phyloP scores from a whole-genome alignment of 768 basidiomycete genomes.

The Tricholoma sp. region DNA sequence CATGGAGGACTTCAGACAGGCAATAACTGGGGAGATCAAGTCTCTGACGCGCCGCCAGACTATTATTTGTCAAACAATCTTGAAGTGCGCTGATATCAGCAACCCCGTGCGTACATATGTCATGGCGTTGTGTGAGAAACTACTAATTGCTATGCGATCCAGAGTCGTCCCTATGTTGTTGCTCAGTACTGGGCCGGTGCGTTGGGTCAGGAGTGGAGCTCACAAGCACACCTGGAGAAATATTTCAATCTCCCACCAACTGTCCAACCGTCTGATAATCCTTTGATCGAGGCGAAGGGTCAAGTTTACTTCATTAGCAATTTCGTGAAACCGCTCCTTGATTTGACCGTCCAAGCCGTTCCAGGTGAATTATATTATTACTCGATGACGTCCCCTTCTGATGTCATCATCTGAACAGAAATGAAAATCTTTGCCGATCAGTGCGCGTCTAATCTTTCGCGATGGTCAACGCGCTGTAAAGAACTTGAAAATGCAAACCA shows the following conservation, averaged over 20 bases:
- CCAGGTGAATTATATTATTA: slow-evolving; percentile 50
- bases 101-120: slow-evolving; percentile 77
- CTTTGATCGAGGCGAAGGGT: slow-evolving; percentile 64
- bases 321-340: slow-evolving; percentile 82
- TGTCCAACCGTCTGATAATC: slow-evolving; percentile 36
- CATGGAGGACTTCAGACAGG: slow-evolving; percentile 58
- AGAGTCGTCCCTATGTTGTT: slow-evolving; percentile 92
- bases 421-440: slow-evolving; percentile 62
- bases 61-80: slow-evolving; percentile 81
- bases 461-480: slow-evolving; percentile 57
- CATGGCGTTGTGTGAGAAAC: slow-evolving; percentile 1
- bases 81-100: slow-evolving; percentile 98
- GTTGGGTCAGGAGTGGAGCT: slow-evolving; percentile 85
- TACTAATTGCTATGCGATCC: slow-evolving; percentile 2
- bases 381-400: background rate
- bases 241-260: slow-evolving; percentile 68
- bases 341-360: slow-evolving; percentile 65
- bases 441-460: slow-evolving; percentile 62
- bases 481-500: slow-evolving; percentile 26
- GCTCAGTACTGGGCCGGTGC: slow-evolving; percentile 92
- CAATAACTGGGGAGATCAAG: slow-evolving; percentile 38
- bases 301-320: slow-evolving; percentile 87
- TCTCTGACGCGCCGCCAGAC: slow-evolving; percentile 49
- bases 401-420: slow-evolving; percentile 33
- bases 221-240: slow-evolving; percentile 83